Base-by-base conservation (phyloP, 305 asterid species). In the Fraxinus floribunda region DNA sequence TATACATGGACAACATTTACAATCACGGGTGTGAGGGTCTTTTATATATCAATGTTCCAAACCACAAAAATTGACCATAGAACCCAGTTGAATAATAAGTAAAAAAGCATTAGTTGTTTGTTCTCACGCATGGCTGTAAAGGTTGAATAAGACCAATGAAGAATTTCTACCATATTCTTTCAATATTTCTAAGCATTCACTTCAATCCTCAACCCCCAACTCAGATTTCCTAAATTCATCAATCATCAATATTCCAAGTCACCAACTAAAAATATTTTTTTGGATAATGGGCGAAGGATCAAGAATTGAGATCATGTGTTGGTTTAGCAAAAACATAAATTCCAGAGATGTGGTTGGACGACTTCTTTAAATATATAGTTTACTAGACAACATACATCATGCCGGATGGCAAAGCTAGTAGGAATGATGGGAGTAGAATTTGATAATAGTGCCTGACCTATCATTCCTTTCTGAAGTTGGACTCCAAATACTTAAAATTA, bases 151-250 rank as follows among this genome's bases (percentile, higher is more conserved):
- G 29, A 68, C 20, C 11, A 74, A 76, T 10, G 26, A 57, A 57
- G 68, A 16, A 57, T 57, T 57, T n/a, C 24, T 20, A 62, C 30
- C 15, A 13, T 22, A 62, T 62, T 62, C 71, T 20, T 20, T 7
- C 32, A 9, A 20, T 62, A 15, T 9, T 64, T 77, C 81, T 39
- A 79, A 46, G 60, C 35, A 75, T 35, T 52, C 70, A 74, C 46
- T 10, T 22, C 75, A 81, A 70, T 30, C 83, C 72, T 46, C 46
- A 16, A 15, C 13, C 62, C 52, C 78, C 30, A 81, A 80, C 81
- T 68, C 29, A n/a, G 8, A 5, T 57, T 57, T 57, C 26, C 68
- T 57, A 57, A 57, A 57, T 57, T 57, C 68, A 57, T 57, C 68
- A 57, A 57, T 57, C 68, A 57, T 57, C 68, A 57, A 57, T 18